A percentile compares a stretch with the other conserved stretches of the same genome.
These are phyloP conservation scores for Penicillium polonicum DNA, from an alignment of 2,329 filamentous ascomycete species.

Conservation along the genomic window DNA sequence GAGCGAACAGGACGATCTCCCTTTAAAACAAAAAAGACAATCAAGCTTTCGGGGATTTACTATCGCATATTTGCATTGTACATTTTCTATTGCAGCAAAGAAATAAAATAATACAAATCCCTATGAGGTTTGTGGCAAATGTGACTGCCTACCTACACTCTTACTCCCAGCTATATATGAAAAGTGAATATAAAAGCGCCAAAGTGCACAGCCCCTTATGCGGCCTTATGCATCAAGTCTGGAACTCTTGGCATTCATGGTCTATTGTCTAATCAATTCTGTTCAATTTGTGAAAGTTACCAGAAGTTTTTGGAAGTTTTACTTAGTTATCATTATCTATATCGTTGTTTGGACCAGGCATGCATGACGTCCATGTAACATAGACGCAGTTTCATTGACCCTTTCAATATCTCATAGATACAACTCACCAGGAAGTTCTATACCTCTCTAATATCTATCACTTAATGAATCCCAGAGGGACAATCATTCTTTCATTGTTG, in stretches of 20 bases:
- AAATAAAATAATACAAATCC: not conserved
- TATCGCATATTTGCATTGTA: not conserved
- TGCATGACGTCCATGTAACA: constrained; percentile 15
- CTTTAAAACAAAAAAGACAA: not conserved
- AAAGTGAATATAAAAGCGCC: not conserved
- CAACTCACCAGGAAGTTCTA: not conserved
- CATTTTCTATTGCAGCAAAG: not conserved
- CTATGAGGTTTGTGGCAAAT: not conserved
- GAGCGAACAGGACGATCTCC: constrained; percentile 3
- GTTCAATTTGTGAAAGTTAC: too few species aligned
- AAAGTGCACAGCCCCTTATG: constrained; percentile 5
- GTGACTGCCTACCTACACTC: not conserved
- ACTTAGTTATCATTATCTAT: not conserved
- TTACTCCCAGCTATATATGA: not conserved
- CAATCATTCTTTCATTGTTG: constrained; percentile 29
- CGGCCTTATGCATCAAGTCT: constrained; percentile 1
- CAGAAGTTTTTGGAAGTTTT: not conserved
- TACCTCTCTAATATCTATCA: not conserved
- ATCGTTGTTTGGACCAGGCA: constrained; percentile 8
- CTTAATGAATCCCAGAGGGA: not conserved
- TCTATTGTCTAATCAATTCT: not conserved
- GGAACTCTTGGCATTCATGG: not conserved
- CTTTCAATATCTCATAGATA: not conserved
- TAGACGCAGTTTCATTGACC: not conserved
- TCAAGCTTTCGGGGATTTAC: not conserved